These are phyloP conservation scores for Saraca asoca DNA, from an alignment of 331 rosid species.

Conservation along the genomic window DNA sequence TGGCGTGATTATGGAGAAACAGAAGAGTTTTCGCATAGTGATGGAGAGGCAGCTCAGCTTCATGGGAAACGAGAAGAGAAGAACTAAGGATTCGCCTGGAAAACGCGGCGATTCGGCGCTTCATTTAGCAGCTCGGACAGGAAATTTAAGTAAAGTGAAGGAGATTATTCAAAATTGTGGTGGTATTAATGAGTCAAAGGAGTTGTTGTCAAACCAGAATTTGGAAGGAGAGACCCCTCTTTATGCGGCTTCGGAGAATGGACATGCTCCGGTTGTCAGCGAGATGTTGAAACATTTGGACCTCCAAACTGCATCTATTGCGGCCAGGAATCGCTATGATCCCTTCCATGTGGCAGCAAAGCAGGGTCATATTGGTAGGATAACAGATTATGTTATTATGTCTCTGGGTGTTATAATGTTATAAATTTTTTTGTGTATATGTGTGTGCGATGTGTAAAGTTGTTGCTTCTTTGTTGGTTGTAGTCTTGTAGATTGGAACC, in stretches of 20 bases:
- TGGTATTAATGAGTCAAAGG: constrained; percentile 46
- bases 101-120: constrained; percentile 85
- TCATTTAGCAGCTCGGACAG: constrained; percentile 84
- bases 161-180: constrained; percentile 62
- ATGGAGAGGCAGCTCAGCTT: constrained; percentile 97
- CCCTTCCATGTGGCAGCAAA: constrained; percentile 86
- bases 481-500: constrained; percentile 20
- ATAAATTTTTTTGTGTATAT: no score
- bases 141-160: constrained; percentile 55
- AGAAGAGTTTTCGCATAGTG: constrained; percentile 89
- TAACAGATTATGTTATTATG: neutral
- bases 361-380: constrained; percentile 94
- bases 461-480: constrained; percentile 15
- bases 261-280: constrained; percentile 62
- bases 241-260: constrained; percentile 83
- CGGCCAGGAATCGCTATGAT: constrained; percentile 84
- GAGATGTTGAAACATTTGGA: constrained; percentile 80
- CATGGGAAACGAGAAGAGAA: constrained; percentile 74
- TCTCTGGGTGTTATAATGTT: constrained; percentile 12
- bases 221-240: constrained; percentile 96
- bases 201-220: constrained; percentile 68
- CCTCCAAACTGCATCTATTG: constrained; percentile 77
- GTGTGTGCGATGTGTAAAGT: neutral
- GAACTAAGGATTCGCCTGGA: constrained; percentile 85
- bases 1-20: constrained; percentile 84